Conservation (phyloP, 345 rosid species). For the Theobroma cacao region DNA sequence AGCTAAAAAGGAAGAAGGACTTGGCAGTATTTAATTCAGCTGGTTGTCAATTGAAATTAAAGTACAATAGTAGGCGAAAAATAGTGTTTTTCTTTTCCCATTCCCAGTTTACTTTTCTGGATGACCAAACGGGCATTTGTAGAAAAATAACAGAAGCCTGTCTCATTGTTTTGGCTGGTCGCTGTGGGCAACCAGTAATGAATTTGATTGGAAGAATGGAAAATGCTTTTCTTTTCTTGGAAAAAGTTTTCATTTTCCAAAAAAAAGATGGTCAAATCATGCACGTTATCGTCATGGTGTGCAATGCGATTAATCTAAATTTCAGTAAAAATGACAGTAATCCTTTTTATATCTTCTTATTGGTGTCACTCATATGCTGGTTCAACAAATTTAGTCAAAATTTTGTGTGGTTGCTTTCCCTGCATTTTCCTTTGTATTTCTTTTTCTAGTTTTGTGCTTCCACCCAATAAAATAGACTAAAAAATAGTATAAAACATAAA, state of each 20-base stretch:
- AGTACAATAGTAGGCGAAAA: no score
- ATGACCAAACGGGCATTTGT: not conserved
- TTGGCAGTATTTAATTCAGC: not conserved
- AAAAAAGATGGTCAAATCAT: not conserved
- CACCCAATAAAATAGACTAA: no score
- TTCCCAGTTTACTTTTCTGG: not conserved
- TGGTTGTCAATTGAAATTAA: not conserved
- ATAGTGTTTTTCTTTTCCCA: not conserved
- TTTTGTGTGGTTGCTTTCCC: no score
- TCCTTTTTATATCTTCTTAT: not conserved
- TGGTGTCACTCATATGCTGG: not conserved
- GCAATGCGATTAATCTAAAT: not conserved
- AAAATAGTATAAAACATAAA: no score
- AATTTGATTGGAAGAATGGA: not conserved
- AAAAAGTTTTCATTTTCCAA: no score
- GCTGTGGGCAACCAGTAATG: not conserved
- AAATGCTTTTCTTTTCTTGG: not conserved
- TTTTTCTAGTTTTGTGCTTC: no score
- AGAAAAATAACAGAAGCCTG: not conserved
- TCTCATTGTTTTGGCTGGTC: not conserved
- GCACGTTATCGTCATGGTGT: not conserved
- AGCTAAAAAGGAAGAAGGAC: not conserved
- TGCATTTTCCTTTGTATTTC: no score
- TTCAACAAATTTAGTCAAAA: not conserved
- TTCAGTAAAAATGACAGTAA: not conserved